Conservation (phyloP, 495 filamentous ascomycete genomes). For the Evansstolkia leycettana region DNA sequence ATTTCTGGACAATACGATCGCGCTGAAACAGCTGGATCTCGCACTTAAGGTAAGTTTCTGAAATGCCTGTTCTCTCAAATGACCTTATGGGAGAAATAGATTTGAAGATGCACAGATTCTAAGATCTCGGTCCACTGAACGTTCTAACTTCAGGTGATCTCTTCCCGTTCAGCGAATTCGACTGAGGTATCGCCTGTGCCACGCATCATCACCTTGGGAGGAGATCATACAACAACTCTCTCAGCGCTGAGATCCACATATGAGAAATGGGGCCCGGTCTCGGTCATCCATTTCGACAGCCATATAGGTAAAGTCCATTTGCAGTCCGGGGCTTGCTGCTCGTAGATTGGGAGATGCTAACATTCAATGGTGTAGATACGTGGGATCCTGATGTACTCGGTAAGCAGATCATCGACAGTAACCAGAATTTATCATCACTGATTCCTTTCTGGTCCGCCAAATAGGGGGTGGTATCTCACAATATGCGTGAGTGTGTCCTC, state of each 20-base stretch:
- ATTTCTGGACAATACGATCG: conserved; percentile 38
- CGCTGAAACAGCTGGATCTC: conserved; percentile 35
- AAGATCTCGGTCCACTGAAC: not conserved
- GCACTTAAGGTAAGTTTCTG: conserved; percentile 22
- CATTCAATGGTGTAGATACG: too few relatives aligned
- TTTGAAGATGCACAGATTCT: not conserved
- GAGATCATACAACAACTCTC: conserved; percentile 41
- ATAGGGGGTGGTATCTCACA: conserved; percentile 37
- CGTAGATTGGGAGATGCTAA: too few relatives aligned
- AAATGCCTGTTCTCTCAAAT: too few relatives aligned
- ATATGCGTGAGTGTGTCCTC: conserved; percentile 33
- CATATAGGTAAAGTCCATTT: too few relatives aligned
- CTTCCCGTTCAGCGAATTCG: conserved; percentile 13
- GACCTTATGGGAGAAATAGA: not conserved
- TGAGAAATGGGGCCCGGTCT: conserved; percentile 31
- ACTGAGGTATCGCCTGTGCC: conserved; percentile 17
- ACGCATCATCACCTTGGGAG: conserved; percentile 37
- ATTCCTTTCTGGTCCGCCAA: too few relatives aligned
- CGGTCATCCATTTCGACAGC: conserved; percentile 43
- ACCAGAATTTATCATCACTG: too few relatives aligned
- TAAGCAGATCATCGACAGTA: too few relatives aligned
- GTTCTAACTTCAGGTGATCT: conserved; percentile 9
- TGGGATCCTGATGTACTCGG: conserved; percentile 36
- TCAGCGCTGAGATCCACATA: conserved; percentile 33
- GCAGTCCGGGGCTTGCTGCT: too few relatives aligned